These are phyloP conservation scores for Dorcoceras hygrometricum DNA, from an alignment of 257 asterid species.

Conservation along the genomic window DNA sequence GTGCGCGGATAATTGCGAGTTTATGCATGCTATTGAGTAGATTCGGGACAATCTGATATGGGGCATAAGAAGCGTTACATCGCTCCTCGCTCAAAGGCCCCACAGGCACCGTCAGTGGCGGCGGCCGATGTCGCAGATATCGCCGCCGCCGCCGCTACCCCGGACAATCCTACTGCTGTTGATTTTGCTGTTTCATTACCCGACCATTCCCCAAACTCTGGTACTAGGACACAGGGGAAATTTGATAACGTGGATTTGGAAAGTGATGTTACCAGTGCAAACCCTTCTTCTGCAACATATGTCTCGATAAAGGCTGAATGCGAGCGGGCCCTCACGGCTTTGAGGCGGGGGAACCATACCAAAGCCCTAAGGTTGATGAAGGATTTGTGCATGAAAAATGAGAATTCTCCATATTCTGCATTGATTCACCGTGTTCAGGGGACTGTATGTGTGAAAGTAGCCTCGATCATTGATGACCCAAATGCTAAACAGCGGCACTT, in stretches of 20 bases:
- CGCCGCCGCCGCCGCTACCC: not conserved
- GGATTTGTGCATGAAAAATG: constrained; percentile 62
- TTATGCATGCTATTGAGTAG: constrained; percentile 38
- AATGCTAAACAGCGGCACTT: constrained; percentile 60
- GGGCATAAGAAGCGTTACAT: constrained; percentile 46
- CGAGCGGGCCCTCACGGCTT: constrained; percentile 62
- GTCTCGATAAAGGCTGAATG: constrained; percentile 53
- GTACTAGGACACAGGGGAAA: constrained; percentile 12
- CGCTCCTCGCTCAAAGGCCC: constrained; percentile 47
- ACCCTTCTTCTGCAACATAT: constrained; percentile 29
- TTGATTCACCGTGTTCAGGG: constrained; percentile 72
- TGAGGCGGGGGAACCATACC: constrained; percentile 68
- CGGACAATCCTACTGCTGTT: not conserved
- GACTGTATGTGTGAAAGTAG: constrained; percentile 61
- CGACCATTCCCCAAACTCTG: constrained; percentile 11
- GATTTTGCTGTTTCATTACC: constrained; percentile 21
- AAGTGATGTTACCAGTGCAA: constrained; percentile 9
- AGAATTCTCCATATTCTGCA: constrained; percentile 48
- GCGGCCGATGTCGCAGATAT: constrained; percentile 19
- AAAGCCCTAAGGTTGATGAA: constrained; percentile 74
- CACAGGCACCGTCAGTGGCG: constrained; percentile 20
- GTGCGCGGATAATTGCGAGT: constrained; percentile 16
- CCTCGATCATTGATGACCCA: constrained; percentile 58
- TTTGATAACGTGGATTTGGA: constrained; percentile 20
- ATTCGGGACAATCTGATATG: constrained; percentile 30